These are phyloP conservation scores for Cephalotrichum gorgonifer DNA, from an alignment of 2,329 filamentous ascomycete genomes.

Conservation along the genomic window DNA sequence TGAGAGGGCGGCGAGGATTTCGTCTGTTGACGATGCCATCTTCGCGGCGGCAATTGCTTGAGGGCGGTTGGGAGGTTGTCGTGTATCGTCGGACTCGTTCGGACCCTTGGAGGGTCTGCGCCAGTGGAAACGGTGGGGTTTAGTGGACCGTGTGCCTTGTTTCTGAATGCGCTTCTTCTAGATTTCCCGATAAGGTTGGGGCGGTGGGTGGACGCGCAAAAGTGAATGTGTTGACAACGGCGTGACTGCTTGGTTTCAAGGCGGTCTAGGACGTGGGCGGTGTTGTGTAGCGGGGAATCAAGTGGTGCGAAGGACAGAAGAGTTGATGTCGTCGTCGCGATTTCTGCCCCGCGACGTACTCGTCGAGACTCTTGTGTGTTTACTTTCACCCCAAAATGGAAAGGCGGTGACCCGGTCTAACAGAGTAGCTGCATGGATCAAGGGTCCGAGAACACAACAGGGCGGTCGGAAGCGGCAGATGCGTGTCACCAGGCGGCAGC, in stretches of 20 bases:
- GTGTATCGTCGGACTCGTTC: background rate
- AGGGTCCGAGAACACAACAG: background rate
- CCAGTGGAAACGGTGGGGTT: no score
- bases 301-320: background rate
- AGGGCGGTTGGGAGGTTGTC: background rate
- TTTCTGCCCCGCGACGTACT: background rate
- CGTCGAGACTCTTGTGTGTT: constrained; percentile 19
- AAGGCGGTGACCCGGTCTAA: constrained; percentile 7
- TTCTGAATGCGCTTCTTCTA: no score
- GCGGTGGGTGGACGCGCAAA: no score
- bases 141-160: no score
- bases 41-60: background rate
- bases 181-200: no score
- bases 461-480: background rate
- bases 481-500: constrained; percentile 1
- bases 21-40: constrained; percentile 17
- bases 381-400: constrained; percentile 24
- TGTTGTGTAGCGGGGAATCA: background rate
- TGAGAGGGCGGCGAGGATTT: constrained; percentile 37
- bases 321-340: background rate
- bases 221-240: no score
- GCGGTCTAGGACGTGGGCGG: no score
- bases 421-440: background rate
- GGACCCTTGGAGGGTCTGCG: no score
- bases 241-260: no score